These are phyloP conservation scores for Chenopodium quinoa DNA, from an alignment of 148 eudicot genomes.

Conservation along the genomic window DNA sequence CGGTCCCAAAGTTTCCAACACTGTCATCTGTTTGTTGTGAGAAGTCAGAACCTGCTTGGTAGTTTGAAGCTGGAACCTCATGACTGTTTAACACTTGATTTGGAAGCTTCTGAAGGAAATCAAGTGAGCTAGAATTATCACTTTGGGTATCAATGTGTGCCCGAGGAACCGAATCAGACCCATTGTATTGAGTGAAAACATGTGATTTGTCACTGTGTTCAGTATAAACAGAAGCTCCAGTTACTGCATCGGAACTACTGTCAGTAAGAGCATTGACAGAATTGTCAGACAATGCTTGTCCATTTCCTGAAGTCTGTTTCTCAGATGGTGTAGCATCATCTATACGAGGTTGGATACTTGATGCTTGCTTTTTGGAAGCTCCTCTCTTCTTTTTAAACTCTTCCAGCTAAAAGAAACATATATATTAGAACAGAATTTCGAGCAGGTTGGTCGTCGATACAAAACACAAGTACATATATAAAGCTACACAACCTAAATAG, in stretches of 20 bases:
- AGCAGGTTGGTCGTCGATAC: neutral
- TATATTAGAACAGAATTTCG: neutral
- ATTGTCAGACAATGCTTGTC: conserved; percentile 29
- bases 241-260: conserved; percentile 26
- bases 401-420: conserved; percentile 56
- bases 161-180: conserved; percentile 21
- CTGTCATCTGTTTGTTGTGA: conserved; percentile 17
- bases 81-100: conserved; percentile 34
- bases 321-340: conserved; percentile 32
- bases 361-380: conserved; percentile 60
- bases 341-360: conserved; percentile 37
- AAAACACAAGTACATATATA: neutral
- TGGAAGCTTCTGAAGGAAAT: conserved; percentile 31
- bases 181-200: conserved; percentile 27
- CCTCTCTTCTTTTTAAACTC: conserved; percentile 91
- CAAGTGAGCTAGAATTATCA: conserved; percentile 29
- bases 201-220: conserved; percentile 32
- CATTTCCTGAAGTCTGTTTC: conserved; percentile 45
- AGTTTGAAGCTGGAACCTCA: conserved; percentile 23
- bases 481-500: neutral
- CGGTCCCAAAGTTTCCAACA: conserved; percentile 26
- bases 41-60: conserved; percentile 22
- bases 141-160: conserved; percentile 24
- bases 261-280: conserved; percentile 42
- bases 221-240: conserved; percentile 24